Base-by-base conservation (phyloP, 305 asterid genomes). In the Nicotiana rustica region DNA sequence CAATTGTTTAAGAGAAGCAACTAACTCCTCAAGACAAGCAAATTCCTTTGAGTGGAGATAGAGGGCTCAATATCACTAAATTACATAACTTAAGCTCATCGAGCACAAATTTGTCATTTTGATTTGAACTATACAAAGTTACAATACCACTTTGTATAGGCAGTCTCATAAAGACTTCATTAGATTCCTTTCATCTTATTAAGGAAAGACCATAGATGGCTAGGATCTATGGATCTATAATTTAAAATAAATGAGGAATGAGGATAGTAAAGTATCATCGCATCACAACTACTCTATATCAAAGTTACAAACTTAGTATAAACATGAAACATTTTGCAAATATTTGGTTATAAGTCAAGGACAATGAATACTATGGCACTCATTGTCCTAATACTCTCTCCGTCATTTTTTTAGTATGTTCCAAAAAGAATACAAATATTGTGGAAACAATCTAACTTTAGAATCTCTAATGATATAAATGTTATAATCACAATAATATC, bases 1-100 rank as follows among this genome's bases (percentile, higher is more conserved):
- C 56, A 68, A 38, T n/a, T 68, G 56, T 8, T 17, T 68, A 68
- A 36, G 56, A n/a, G 18, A 69, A 69, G 2, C 2, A 38, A 38
- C 12, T 38, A 38, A 69, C 57, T 69, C 17, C 12, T 18, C 56
- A 68, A 68, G 77, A 3, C 17, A n/a, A 68, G 31, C 56, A n/a
- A 36, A 68, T 68, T 67, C 75, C 19, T 68, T 68, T 35, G 35
- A 70, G 12, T 21, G 7, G 68, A 64, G 69, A 7, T 64, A 64
- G 69, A 64, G 9, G 6, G 19, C 60, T 69, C 78, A 12, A 71
- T 71, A 21, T 35, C 21, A 6, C 21, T 6, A 19, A 19, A 47
- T 44, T 7, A 67, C 75, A 67, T 9, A 67, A 67, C 17, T 67
- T 44, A 10, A 15, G 35, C 19, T 21, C 7, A 44, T 21, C 13